Evolutionary conservation across 345 rosid genomes (phyloP), one percentile per base, ranked within the genome.

Genomic region (Salix brachista): DNA sequence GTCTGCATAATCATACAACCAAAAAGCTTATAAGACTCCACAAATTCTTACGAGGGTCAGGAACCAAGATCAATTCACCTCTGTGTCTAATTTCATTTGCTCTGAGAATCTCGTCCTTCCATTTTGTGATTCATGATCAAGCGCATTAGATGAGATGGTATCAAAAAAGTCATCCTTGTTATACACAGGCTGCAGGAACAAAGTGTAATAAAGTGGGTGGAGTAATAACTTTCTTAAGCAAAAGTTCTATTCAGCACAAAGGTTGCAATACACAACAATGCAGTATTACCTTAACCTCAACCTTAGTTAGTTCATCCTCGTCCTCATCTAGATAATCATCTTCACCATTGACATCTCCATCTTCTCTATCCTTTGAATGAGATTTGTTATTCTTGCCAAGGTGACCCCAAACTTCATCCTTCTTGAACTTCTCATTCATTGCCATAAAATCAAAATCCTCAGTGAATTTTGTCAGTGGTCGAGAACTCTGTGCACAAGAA

Each of bases 341-440:
- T 77, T 87, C 97, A 73, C 86, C 78, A 69, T 90, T 75, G 73
- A 70, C 71, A 83, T 85, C 75, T 74, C 85, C 71, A 71, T 82
- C 84, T 73, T 77, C 84, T 72, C 32, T 69, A 70, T 73, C 84
- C 77, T 77, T 83, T 67, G 46, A 32, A 72, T 71, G 58, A 69
- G 81, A 74, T 80, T 85, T 88, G 77, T 79, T 83, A 76, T 80
- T 87, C 87, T 91, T 94, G 65, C 98, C 98, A 54, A 94, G 95
- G 82, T 94, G 88, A 74, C 97, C 98, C 98, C 98, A 94, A 13
- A 94, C 95, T 84, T 94, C 97, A 83, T 94, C 94, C 87, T 94
- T 94, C 44, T 94, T 94, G 82, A 94, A 94, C 85, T 89, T 94
- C 80, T 94, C 98, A 88, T 94, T 94, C 98, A 94, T 94, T 50